phyloP scores from a whole-genome alignment of 805 yeast genomes.

The Nakazawaea anatomiae region DNA sequence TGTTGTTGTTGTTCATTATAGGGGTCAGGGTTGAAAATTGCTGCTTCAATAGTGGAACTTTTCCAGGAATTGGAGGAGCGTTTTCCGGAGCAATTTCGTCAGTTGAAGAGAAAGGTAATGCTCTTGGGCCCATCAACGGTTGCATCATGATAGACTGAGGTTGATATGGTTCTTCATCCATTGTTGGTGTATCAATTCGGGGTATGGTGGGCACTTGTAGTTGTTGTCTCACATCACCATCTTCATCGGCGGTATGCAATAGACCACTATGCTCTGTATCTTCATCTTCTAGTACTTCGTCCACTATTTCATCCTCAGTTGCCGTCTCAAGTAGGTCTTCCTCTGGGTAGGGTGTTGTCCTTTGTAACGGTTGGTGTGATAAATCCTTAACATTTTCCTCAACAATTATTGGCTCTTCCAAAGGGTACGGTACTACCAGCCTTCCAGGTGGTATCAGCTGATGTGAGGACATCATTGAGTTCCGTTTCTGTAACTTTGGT shows the following conservation, averaged over 20 bases:
- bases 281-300: neutral
- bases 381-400: neutral
- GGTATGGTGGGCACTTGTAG: constrained; percentile 6
- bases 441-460: neutral
- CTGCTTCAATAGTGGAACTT: neutral
- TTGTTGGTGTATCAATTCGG: constrained; percentile 6
- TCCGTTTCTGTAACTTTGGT: neutral
- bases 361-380: no score
- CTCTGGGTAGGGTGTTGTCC: neutral
- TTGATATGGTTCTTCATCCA: constrained; percentile 2
- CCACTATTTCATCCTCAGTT: no score
- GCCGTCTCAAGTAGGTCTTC: neutral
- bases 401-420: neutral
- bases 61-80: neutral
- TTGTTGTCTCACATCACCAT: neutral
- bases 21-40: neutral
- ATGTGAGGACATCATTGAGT: neutral
- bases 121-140: constrained; percentile 9
- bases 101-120: neutral
- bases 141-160: neutral
- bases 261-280: neutral
- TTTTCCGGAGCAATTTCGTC: neutral
- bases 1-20: neutral
- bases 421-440: constrained; percentile 6
- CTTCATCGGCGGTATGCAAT: neutral